Conservation (phyloP, 2,329 filamentous ascomycete species). For the Talaromyces islandicus region DNA sequence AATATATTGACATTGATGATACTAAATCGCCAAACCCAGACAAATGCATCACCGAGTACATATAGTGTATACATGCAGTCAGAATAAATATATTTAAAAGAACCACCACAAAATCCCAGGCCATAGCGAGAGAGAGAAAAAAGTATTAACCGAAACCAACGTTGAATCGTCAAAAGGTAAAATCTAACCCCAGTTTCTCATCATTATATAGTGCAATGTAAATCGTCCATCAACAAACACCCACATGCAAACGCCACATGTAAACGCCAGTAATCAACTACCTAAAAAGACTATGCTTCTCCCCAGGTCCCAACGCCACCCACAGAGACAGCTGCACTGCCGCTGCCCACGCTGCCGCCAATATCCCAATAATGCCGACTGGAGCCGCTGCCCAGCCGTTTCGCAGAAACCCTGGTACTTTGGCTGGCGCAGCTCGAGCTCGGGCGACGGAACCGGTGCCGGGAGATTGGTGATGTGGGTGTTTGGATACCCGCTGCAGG, state of each 20-base stretch:
- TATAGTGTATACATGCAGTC: not conserved
- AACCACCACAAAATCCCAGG: not conserved
- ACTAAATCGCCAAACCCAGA: not conserved
- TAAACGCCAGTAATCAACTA: not conserved
- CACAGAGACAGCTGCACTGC: conserved; percentile 63
- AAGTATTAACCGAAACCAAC: not conserved
- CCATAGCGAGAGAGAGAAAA: not conserved
- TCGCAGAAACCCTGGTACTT: conserved; percentile 69
- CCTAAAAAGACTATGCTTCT: conserved; percentile 49
- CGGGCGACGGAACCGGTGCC: conserved; percentile 41
- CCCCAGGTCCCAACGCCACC: conserved; percentile 74
- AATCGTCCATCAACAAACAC: not conserved
- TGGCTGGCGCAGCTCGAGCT: conserved; percentile 78
- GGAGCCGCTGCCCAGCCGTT: conserved; percentile 59
- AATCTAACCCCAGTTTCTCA: not conserved
- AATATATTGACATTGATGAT: not conserved
- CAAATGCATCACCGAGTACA: not conserved
- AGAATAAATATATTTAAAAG: not conserved
- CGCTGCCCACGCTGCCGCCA: conserved; percentile 71
- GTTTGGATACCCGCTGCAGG: conserved; percentile 11
- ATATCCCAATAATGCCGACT: conserved; percentile 91
- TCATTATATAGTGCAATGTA: not conserved
- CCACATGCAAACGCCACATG: not conserved
- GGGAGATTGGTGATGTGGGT: conserved; percentile 27
- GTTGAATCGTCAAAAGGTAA: not conserved